Evolutionary conservation across 129 eudicot species (phyloP), one percentile per base, ranked within the genome.

Genomic region (Chrysanthemum makinoi): DNA sequence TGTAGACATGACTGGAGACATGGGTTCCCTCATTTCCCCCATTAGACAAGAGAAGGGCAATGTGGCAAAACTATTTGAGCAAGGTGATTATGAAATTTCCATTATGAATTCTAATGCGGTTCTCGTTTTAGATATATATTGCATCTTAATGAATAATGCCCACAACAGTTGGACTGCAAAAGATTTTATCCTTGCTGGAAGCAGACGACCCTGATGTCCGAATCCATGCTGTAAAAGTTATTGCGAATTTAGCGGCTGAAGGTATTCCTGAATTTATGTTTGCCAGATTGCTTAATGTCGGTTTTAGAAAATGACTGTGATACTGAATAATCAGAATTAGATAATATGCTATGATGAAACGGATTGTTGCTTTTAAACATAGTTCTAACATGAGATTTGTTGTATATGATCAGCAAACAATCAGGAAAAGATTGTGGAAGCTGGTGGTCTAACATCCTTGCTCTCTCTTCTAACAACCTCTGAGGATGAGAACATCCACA

Each of bases 171-270:
- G 98, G 98, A 47, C 83, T 91, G 80, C 95, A 91, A 68, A 91
- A 85, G 83, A 91, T 91, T 59, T 72, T 91, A 79, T 86, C 94
- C 2, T 83, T 91, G 70, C 88, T 91, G 22, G 96, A 91, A 79
- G 86, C 96, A 55, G 96, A 86, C 52, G 98, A 91, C 74, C 86
- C 91, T 62, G 98, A 88, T 73, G 98, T 91, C 64, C 88, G 91
- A 24, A 89, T 91, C 67, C 98, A 91, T 81, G 98, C 98, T 65
- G 96, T 91, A 5, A 91, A 91, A 83, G 98, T 91, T 51, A 95
- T 91, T 8, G 98, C 98, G 14, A 91, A 91, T 82, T 83, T 91
- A 62, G 98, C 98, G 18, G 98, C 98, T 26, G 98, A 91, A 89
- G 98, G 98, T 91, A 83, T 64, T 79, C 49, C 16, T 16, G 20